Percentiles rank a stretch among this genome's conserved stretches.
phyloP scores from a whole-genome alignment of 176 grass and related monocot genomes.

The Sorghum bicolor region Sorghum_bicolor_NCBIv3 NC_012873.2:4056001-4056500 shows the following conservation, averaged over 20 bases:
- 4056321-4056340: constrained; percentile 65
- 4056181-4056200: constrained; percentile 16
- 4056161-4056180: background rate
- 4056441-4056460: background rate
- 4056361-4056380: constrained; percentile 89
- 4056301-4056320: constrained; percentile 97
- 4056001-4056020: constrained; percentile 94
- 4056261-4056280: constrained; percentile 91
- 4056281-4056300: constrained; percentile 96
- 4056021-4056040: constrained; percentile 82
- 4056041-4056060: constrained; percentile 21
- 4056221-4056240: background rate
- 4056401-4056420: background rate
- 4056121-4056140: background rate
- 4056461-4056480: background rate
- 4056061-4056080: background rate
- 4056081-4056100: constrained; percentile 20
- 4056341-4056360: constrained; percentile 79
- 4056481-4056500: constrained; percentile 8
- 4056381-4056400: constrained; percentile 17
- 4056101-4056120: background rate
- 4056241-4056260: constrained; percentile 43
- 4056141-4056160: background rate
- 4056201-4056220: background rate
- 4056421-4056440: background rate